Evolutionary conservation across 2,329 filamentous ascomycete genomes (phyloP), one percentile per base, ranked within the genome.

Genomic region (Penicillium sp.): DNA sequence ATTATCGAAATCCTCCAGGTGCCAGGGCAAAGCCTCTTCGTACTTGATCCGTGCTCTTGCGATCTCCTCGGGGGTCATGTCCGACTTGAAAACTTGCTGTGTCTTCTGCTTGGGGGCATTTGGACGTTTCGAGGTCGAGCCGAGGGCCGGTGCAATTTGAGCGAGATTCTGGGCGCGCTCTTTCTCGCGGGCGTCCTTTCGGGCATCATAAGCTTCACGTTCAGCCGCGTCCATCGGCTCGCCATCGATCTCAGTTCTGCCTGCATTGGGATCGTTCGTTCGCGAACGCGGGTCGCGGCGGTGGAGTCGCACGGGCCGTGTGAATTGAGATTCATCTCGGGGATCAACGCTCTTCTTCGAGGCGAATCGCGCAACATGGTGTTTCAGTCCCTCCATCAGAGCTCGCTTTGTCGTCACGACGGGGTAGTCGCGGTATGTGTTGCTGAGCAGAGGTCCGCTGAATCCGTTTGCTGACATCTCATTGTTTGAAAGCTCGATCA

Each of bases 1-100:
- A 60, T 92, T 91, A 67, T 99, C 93, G 39, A 92, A 95, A 71
- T 99, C 94, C 70, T 99, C 94, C 34, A 99, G 75, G 71, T 97
- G 92, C 94, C 94, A 99, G 5, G 94, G 94, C 46, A 97, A 79
- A 4, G 93, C 91, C 72, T 99, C 94, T 71, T 97, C 94, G 62
- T 97, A 99, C 59, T 92, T 83, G 40, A 87, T 76, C 55, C 84
- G 79, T 40, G 81, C 78, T 46, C 78, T 77, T 55, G 88, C 75
- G 85, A 85, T 78, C 81, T 95, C 81, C 83, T 94, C 78, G 76
- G 82, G 82, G 1, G 85, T 86, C 68, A 86, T 84, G 53, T 95
- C 89, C n/a, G 88, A 84, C 62, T 90, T 87, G 67, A 90, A 92
- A 21, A 96, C 89, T 65, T 92, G 90, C 59, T 91, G 89, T 1